Conservation (phyloP, 2,329 filamentous ascomycete species). For the Dactylellina haptotyla region DNA sequence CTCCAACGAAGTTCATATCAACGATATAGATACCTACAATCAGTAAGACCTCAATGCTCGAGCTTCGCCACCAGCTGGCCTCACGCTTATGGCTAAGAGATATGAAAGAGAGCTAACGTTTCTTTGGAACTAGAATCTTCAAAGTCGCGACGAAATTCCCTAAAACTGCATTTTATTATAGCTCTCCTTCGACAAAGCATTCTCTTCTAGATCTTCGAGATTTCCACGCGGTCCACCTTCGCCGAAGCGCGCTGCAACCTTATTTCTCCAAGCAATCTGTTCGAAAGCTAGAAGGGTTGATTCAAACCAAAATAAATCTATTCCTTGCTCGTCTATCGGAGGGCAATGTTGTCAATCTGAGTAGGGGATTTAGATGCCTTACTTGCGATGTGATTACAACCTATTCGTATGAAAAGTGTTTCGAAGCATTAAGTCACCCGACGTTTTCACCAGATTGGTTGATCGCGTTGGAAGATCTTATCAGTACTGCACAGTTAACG, state of each 20-base stretch:
- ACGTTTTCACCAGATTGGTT: slow-evolving; percentile 20
- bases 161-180: slow-evolving; percentile 6
- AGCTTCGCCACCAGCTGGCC: neutral
- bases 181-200: neutral
- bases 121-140: slow-evolving; percentile 1
- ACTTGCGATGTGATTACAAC: slow-evolving; percentile 31
- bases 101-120: neutral
- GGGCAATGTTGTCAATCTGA: slow-evolving; percentile 6
- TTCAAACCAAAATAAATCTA: slow-evolving; percentile 10
- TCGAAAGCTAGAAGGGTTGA: slow-evolving; percentile 26
- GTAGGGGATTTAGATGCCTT: slow-evolving; percentile 23
- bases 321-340: slow-evolving; percentile 25
- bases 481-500: neutral
- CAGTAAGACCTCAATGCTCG: slow-evolving; percentile 1
- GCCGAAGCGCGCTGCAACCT: slow-evolving; percentile 24
- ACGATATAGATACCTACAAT: slow-evolving; percentile 58
- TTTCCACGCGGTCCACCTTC: slow-evolving; percentile 20
- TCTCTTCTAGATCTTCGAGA: slow-evolving; percentile 13
- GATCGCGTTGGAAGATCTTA: slow-evolving; percentile 13
- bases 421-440: slow-evolving; percentile 12
- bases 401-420: slow-evolving; percentile 39
- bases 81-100: neutral
- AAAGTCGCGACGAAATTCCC: slow-evolving; percentile 26
- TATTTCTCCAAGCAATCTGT: slow-evolving; percentile 45
- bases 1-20: slow-evolving; percentile 59